Conservation (phyloP, 805 yeast genomes). For the Wickerhamiella allomyrinae region DNA sequence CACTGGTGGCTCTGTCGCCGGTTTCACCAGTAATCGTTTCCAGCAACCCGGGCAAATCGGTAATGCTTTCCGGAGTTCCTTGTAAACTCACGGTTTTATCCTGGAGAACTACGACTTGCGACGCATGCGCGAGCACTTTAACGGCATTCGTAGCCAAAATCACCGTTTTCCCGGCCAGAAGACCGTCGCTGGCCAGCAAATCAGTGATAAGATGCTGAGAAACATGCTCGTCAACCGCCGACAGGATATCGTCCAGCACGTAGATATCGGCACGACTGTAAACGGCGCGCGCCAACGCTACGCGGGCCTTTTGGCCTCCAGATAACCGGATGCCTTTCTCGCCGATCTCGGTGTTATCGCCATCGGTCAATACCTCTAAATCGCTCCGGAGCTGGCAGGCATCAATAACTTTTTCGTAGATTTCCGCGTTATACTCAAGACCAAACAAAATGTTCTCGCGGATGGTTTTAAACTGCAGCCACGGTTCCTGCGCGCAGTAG, state of each 20-base stretch:
- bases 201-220: slow-evolving; percentile 64
- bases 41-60: background rate
- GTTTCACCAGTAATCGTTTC: background rate
- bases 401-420: slow-evolving; percentile 58
- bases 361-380: slow-evolving; percentile 59
- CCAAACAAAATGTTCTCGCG: slow-evolving; percentile 71
- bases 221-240: slow-evolving; percentile 93
- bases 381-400: slow-evolving; percentile 78
- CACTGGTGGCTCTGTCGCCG: background rate
- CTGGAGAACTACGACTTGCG: slow-evolving; percentile 45
- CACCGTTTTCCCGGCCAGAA: slow-evolving; percentile 52
- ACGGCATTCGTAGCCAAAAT: slow-evolving; percentile 68
- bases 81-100: slow-evolving; percentile 29
- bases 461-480: slow-evolving; percentile 87
- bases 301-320: slow-evolving; percentile 91
- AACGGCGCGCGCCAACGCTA: slow-evolving; percentile 84
- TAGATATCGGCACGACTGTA: slow-evolving; percentile 85
- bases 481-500: slow-evolving; percentile 76
- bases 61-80: background rate
- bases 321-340: slow-evolving; percentile 92
- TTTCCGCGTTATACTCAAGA: slow-evolving; percentile 58
- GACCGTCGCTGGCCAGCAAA: slow-evolving; percentile 66
- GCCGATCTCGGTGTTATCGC: slow-evolving; percentile 81
- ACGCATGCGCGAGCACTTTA: slow-evolving; percentile 56
- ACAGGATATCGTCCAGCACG: slow-evolving; percentile 75